Percentiles rank a stretch among this genome's conserved stretches.
Conservation (phyloP, 306 rosid species). For the Ziziphus jujuba region DNA sequence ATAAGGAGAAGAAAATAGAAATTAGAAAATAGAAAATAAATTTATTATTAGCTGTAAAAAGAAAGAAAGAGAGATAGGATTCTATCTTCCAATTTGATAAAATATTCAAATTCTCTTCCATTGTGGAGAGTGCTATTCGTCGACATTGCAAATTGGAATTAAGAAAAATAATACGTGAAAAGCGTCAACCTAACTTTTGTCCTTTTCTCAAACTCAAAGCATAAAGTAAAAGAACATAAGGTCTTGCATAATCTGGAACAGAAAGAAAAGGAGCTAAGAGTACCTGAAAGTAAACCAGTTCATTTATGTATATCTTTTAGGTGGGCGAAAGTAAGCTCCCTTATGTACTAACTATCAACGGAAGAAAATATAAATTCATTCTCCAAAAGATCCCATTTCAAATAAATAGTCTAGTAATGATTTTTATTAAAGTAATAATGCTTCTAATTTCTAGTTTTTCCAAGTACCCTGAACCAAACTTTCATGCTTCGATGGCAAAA, state of each 20-base stretch:
- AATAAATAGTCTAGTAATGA: background rate
- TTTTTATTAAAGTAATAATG: too few relatives aligned
- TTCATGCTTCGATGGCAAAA: too few relatives aligned
- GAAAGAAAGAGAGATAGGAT: slow-evolving; percentile 38
- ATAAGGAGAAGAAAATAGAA: background rate
- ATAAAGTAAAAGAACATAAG: background rate
- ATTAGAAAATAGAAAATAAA: background rate
- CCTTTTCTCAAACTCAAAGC: slow-evolving; percentile 37
- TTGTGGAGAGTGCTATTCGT: slow-evolving; percentile 47
- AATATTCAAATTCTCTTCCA: slow-evolving; percentile 68
- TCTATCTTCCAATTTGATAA: slow-evolving; percentile 57
- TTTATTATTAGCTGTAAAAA: slow-evolving; percentile 53
- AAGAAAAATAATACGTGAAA: slow-evolving; percentile 12
- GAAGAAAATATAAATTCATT: too few relatives aligned
- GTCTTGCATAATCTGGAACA: too few relatives aligned
- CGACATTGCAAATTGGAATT: slow-evolving; percentile 40
- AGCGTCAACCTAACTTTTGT: slow-evolving; percentile 40
- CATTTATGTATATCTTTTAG: background rate
- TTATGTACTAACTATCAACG: too few relatives aligned
- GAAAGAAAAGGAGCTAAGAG: too few relatives aligned
- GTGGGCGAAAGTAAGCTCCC: background rate
- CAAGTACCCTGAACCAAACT: too few relatives aligned
- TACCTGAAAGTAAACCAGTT: slow-evolving; percentile 12
- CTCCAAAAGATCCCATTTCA: too few relatives aligned
- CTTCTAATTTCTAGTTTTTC: too few relatives aligned